A percentile compares a stretch with the other conserved stretches of the same genome.
Conservation (phyloP, 805 yeast species). For the Lachancea quebecensis region DNA sequence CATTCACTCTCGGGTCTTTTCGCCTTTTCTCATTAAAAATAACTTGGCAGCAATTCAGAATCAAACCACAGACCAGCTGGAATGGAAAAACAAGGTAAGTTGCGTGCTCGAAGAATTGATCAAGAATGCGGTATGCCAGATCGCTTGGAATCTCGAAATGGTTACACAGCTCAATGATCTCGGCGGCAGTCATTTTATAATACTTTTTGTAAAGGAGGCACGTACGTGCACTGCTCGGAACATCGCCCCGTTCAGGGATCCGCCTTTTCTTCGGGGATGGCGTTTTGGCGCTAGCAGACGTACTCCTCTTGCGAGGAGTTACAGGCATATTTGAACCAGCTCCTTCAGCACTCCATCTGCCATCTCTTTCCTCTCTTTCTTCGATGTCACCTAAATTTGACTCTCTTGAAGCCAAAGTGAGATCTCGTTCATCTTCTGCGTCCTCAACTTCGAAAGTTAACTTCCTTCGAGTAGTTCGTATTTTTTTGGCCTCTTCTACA, state of each 20-base stretch:
- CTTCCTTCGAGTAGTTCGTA: constrained; percentile 22
- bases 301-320: not conserved
- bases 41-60: constrained; percentile 50
- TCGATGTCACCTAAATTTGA: not conserved
- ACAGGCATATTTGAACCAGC: not conserved
- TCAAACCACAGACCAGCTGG: constrained; percentile 62
- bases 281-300: not conserved
- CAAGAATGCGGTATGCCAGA: constrained; percentile 43
- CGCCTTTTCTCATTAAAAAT: constrained; percentile 43
- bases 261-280: constrained; percentile 6
- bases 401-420: not conserved
- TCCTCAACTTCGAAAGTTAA: constrained; percentile 28
- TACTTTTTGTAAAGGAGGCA: constrained; percentile 25
- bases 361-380: not conserved
- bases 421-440: constrained; percentile 5
- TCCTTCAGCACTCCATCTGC: not conserved
- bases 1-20: constrained; percentile 42
- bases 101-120: constrained; percentile 43
- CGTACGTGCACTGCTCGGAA: not conserved
- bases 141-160: constrained; percentile 54
- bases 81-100: constrained; percentile 56
- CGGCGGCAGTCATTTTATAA: constrained; percentile 35
- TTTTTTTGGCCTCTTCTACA: not conserved
- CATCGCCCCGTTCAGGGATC: constrained; percentile 4
- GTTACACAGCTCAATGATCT: constrained; percentile 47